phyloP scores from a whole-genome alignment of 2,329 filamentous ascomycete species.

The Amylocarpus encephaloides region DNA sequence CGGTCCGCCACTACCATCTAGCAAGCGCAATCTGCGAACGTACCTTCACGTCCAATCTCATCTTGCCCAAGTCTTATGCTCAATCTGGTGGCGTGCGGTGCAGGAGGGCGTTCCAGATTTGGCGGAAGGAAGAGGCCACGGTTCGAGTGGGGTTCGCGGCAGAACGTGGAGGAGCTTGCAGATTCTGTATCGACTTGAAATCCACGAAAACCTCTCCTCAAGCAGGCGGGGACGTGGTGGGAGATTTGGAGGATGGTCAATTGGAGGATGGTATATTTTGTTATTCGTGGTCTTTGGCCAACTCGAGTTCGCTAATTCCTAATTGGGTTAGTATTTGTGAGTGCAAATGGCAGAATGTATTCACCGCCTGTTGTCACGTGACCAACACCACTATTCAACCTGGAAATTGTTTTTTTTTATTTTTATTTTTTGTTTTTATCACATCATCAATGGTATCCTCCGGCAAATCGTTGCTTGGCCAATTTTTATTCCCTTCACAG shows the following conservation, averaged over 20 bases:
- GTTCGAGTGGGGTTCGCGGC: slow-evolving; percentile 1
- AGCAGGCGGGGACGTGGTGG: background rate
- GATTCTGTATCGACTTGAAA: background rate
- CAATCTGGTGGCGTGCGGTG: slow-evolving; percentile 14
- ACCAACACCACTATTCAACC: background rate
- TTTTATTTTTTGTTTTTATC: too few relatives aligned
- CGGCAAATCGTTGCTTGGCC: too few relatives aligned
- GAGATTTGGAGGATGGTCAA: background rate
- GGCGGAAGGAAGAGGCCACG: slow-evolving; percentile 12
- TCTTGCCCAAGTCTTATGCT: slow-evolving; percentile 31
- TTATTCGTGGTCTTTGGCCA: slow-evolving; percentile 21
- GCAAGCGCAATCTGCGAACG: slow-evolving; percentile 16
- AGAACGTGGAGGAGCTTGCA: background rate
- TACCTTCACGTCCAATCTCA: slow-evolving; percentile 57
- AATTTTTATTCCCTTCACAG: background rate
- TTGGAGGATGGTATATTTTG: slow-evolving; percentile 7
- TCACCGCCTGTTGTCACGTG: background rate
- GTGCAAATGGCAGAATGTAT: background rate
- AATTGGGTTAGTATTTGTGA: slow-evolving; percentile 7
- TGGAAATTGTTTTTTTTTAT: too few relatives aligned
- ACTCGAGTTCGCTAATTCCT: slow-evolving; percentile 5
- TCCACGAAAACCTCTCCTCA: background rate
- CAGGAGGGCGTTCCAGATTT: slow-evolving; percentile 16
- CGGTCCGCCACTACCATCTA: slow-evolving; percentile 5
- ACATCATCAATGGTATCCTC: too few relatives aligned